Conservation (phyloP, 1,284 basidiomycete species). For the Cutaneotrichosporon sp. region DNA sequence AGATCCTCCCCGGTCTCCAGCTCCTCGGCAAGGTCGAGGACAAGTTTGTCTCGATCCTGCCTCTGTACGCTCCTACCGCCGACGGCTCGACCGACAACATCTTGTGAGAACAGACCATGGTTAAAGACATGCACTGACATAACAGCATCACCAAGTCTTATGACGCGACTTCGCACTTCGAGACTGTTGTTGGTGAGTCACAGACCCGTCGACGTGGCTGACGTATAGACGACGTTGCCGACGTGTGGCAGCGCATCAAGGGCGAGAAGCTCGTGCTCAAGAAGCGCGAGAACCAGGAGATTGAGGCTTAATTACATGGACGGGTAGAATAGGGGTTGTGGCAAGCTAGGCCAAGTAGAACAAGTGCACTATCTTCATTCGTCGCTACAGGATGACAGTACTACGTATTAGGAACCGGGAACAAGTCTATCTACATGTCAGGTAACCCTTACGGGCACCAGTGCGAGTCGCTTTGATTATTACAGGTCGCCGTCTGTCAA, state of each 20-base stretch:
- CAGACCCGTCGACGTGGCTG: background rate
- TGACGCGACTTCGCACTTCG: slow-evolving; percentile 98
- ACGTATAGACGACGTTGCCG: slow-evolving; percentile 73
- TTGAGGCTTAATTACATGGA: slow-evolving; percentile 8
- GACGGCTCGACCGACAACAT: slow-evolving; percentile 66
- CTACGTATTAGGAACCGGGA: background rate
- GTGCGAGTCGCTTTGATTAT: background rate
- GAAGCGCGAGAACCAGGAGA: slow-evolving; percentile 41
- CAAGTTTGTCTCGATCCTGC: slow-evolving; percentile 91
- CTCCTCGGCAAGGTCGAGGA: slow-evolving; percentile 92
- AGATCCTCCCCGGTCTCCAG: slow-evolving; percentile 86
- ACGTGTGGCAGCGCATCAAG: slow-evolving; percentile 83
- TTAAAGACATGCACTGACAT: background rate
- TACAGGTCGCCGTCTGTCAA: background rate
- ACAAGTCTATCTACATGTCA: background rate
- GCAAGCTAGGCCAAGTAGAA: slow-evolving; percentile 2
- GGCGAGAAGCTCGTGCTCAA: slow-evolving; percentile 52
- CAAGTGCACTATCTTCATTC: slow-evolving; percentile 12
- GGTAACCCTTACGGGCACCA: background rate
- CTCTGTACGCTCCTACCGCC: slow-evolving; percentile 85
- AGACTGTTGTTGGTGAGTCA: slow-evolving; percentile 70
- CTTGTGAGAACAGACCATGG: background rate
- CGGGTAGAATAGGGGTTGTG: slow-evolving; percentile 1
- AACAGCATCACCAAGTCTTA: slow-evolving; percentile 83
- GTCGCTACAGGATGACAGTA: slow-evolving; percentile 9